Evolutionary conservation across 352 stramenopile genomes (phyloP), one percentile per base, ranked within the genome.

Genomic region (Phytophthora boehmeriae): DNA sequence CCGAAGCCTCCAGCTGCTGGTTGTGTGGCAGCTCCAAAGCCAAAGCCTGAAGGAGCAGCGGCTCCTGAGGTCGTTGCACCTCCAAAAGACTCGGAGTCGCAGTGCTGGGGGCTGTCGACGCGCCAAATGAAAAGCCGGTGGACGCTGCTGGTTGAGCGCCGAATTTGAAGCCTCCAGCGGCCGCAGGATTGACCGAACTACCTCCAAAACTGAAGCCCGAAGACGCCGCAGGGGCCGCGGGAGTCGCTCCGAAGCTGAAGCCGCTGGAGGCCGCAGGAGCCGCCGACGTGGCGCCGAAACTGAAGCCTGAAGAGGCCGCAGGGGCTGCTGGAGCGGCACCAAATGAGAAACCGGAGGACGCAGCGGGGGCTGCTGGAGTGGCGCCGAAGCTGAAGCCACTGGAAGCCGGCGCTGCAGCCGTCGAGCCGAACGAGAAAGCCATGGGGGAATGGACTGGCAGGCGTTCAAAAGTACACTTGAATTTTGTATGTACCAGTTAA

Each of bases 111-210:
- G 67, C 65, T 4, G 68, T 51, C 17, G 66, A 20, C 23, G 67
- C 65, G 42, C 82, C 79, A 71, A 91, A 91, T 4, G 71, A 80
- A 30, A 89, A 89, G 13, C 76, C 74, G 25, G 68, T 67, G 6
- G 55, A 75, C 0, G 71, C 27, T 1, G 57, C 48, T 10, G 80
- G 59, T 19, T 55, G 22, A 63, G 57, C 51, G 45, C 20, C 6
- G 16, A 27, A 25, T 22, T 35, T 43, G 23, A 71, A 68, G 17
- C 57, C 44, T 41, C 44, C 48, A 27, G 53, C 4, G 0, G 51
- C 19, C 0, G 50, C 22, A 1, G 50, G 10, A 20, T 51, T 8
- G 0, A 48, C n/a, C 1, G 55, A 32, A n/a, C 22, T 17, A 1
- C 44, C 30, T 20, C 50, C 57, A 32, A 72, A 78, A 32, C 65